Percentiles rank a stretch among this genome's conserved stretches.
Evolutionary conservation across 176 grass and related monocot species (phyloP).

Genomic region (Puccinellia tenuiflora): DNA sequence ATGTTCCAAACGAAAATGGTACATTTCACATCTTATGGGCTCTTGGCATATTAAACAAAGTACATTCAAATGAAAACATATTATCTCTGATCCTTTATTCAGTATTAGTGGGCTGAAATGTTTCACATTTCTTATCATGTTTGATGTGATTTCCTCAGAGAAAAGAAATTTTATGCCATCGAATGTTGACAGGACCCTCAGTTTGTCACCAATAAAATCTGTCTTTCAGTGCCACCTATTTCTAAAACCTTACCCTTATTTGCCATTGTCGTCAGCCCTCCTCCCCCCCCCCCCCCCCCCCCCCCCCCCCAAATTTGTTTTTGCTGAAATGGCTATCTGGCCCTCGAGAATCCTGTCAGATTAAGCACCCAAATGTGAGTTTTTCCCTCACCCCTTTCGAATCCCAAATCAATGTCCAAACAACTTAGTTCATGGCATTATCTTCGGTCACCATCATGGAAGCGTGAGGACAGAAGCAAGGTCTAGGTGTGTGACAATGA

Average conservation of each 20-base stretch:
- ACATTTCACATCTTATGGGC: conserved; percentile 33
- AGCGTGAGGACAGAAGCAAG: neutral
- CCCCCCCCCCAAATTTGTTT: too few relatives aligned
- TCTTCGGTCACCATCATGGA: neutral
- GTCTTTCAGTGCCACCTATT: neutral
- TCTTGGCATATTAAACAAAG: conserved; percentile 21
- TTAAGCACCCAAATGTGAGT: neutral
- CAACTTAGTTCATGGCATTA: neutral
- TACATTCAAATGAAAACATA: neutral
- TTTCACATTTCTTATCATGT: neutral
- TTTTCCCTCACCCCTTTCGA: neutral
- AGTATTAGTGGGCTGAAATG: neutral
- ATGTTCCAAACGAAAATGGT: conserved; percentile 42
- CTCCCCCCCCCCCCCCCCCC: too few relatives aligned
- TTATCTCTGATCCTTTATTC: neutral
- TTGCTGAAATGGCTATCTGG: neutral
- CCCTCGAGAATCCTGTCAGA: neutral
- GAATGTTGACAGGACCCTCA: neutral
- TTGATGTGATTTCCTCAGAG: neutral
- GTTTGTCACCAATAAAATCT: neutral
- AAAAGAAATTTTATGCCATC: neutral
- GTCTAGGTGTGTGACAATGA: neutral
- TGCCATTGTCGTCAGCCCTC: neutral
- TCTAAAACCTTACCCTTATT: neutral
- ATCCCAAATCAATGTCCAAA: neutral